These are phyloP conservation scores for Candida sphagnicola DNA, from an alignment of 805 yeast species.

Conservation along the genomic window DNA sequence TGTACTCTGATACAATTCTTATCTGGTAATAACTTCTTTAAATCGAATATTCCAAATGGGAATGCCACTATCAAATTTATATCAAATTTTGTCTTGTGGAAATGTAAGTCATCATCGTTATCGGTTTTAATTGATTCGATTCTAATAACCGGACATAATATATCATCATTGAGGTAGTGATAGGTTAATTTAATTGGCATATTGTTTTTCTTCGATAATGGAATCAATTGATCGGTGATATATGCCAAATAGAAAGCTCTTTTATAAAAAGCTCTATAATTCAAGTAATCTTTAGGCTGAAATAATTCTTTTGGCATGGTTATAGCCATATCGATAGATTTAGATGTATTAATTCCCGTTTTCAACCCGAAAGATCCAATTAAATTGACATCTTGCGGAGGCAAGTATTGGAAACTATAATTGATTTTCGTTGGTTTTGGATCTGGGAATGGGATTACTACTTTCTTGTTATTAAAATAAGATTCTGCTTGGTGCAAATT, in stretches of 20 bases:
- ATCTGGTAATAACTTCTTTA: constrained; percentile 72
- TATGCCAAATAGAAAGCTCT: constrained; percentile 84
- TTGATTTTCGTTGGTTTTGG: constrained; percentile 77
- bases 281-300: constrained; percentile 84
- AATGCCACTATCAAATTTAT: constrained; percentile 73
- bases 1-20: constrained; percentile 80
- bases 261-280: constrained; percentile 86
- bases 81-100: constrained; percentile 62
- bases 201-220: constrained; percentile 49
- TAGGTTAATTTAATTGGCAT: constrained; percentile 61
- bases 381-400: constrained; percentile 73
- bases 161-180: constrained; percentile 70
- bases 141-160: constrained; percentile 67
- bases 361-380: constrained; percentile 90
- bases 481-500: constrained; percentile 57
- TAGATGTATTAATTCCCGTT: constrained; percentile 64
- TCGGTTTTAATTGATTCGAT: constrained; percentile 53
- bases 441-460: constrained; percentile 81
- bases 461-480: constrained; percentile 46
- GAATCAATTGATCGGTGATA: constrained; percentile 60
- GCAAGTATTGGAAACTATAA: constrained; percentile 62
- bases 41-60: constrained; percentile 66
- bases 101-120: constrained; percentile 49
- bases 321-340: constrained; percentile 70
- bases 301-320: constrained; percentile 77